Base-by-base conservation (phyloP, 768 basidiomycete genomes). In the Suillus lakei region DNA sequence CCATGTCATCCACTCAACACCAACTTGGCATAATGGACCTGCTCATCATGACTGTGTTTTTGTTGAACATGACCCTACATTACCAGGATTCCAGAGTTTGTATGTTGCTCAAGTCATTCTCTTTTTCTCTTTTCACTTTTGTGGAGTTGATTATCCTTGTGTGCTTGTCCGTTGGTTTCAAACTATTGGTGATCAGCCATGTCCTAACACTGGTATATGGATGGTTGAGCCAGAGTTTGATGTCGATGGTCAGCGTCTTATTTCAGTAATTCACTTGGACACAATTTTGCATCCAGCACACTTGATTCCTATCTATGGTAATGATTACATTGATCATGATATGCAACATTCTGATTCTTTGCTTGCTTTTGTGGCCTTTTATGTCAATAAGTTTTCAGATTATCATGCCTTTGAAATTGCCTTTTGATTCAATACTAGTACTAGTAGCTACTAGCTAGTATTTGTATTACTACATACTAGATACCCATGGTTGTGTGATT, bases 41-140 rank as follows among this genome's bases (percentile, higher is more conserved):
- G 41, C 74, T 23, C 66, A 71, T 1, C 66, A 71, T 63, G 79
- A 82, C 51, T 77, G 76, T 60, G 67, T 74, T 12, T 75, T 75
- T 54, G 65, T 75, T 2, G 68, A 62, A 34, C 39, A 61, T 4
- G 69, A 74, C 61, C 46, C 48, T 12, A 62, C 64, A 50, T 15
- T 23, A 16, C 63, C 54, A 18, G 77, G 76, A 8, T 72, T 78
- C 34, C 62, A 65, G 1, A 70, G 75, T 4, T 60, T 78, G 0
- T 54, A 64, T n/a, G 67, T 73, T 4, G 76, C 72, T 8, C 68
- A 70, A 3, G 73, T 77, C 7, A 63, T 67, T 12, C 61, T 71
- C 23, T 74, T 77, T 60, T 68, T 78, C 46, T 72, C 69, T 2
- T 68, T 78, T 61, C 63, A 61, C 15, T 64, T 69, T 64, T 10